Conservation (phyloP, 2,329 filamentous ascomycete genomes). For the Dryadomyces quercus-mongolicae region DNA sequence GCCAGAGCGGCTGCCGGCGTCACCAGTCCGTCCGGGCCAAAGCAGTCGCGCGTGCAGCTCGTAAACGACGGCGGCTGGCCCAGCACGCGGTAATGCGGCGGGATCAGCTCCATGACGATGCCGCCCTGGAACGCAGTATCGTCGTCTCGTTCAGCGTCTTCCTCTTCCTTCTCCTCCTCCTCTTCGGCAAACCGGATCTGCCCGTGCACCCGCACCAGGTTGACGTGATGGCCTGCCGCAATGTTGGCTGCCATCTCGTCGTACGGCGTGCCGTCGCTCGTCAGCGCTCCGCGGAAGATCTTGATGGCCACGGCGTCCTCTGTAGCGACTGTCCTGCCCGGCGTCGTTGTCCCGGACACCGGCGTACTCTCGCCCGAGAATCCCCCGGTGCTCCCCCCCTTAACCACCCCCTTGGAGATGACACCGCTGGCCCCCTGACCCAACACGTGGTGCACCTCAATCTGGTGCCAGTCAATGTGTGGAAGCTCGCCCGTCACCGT, state of each 20-base stretch:
- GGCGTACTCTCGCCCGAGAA: constrained; percentile 5
- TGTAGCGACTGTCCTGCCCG: constrained; percentile 12
- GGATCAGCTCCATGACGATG: constrained; percentile 34
- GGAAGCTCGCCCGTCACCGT: constrained; percentile 17
- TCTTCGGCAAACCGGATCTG: constrained; percentile 19
- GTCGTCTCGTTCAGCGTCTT: constrained; percentile 14
- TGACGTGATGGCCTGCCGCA: constrained; percentile 30
- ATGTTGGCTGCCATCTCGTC: constrained; percentile 37
- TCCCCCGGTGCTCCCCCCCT: too few relatives aligned
- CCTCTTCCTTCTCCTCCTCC: constrained; percentile 5
- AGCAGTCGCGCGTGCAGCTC: constrained; percentile 33
- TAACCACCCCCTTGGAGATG: constrained; percentile 26
- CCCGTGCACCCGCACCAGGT: constrained; percentile 32
- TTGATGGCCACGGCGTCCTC: constrained; percentile 30
- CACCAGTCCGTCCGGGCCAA: constrained; percentile 19
- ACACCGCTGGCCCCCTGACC: constrained; percentile 34
- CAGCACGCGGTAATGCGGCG: constrained; percentile 27
- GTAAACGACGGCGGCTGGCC: constrained; percentile 30
- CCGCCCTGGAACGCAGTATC: constrained; percentile 19
- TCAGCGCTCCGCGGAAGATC: constrained; percentile 33
- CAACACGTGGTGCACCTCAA: constrained; percentile 27
- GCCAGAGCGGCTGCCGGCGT: constrained; percentile 18
- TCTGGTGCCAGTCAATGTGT: constrained; percentile 26
- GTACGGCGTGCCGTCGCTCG: constrained; percentile 32
- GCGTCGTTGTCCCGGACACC: background rate